A percentile compares a stretch with the other conserved stretches of the same genome.
Conservation (phyloP, 2,329 filamentous ascomycete genomes). For the Celoporthe dispersa region DNA sequence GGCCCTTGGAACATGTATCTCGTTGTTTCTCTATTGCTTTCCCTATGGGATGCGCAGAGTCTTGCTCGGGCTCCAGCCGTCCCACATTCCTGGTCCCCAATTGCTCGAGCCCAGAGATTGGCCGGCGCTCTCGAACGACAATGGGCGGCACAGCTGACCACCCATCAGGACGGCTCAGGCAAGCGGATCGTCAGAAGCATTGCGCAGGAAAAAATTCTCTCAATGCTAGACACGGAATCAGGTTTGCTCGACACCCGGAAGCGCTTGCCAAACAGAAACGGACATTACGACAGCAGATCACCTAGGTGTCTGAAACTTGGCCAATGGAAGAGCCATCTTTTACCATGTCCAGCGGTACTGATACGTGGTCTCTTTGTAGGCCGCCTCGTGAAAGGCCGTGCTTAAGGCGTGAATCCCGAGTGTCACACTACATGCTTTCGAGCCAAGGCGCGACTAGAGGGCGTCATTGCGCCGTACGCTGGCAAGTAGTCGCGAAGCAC, state of each 20-base stretch:
- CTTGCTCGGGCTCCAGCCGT: background rate
- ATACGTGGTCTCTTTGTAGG: background rate
- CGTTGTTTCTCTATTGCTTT: background rate
- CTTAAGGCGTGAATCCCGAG: background rate
- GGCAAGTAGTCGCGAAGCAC: background rate
- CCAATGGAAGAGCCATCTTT: background rate
- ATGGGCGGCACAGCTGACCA: slow-evolving; percentile 3
- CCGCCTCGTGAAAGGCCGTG: slow-evolving; percentile 1
- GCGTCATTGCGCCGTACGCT: background rate
- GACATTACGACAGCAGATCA: slow-evolving; percentile 13
- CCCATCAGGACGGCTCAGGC: background rate
- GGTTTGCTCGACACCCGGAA: background rate
- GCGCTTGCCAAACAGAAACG: background rate
- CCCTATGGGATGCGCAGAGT: background rate
- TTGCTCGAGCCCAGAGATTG: background rate
- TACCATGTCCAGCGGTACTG: background rate
- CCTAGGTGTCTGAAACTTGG: slow-evolving; percentile 5
- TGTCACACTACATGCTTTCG: background rate
- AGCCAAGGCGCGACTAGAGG: background rate
- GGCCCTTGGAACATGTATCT: background rate
- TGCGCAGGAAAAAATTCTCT: background rate
- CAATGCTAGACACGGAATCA: background rate
- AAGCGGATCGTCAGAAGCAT: slow-evolving; percentile 1
- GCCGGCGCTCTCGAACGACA: background rate
- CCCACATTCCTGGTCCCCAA: background rate